Percentiles rank a stretch among this genome's conserved stretches.
Evolutionary conservation across 2,329 filamentous ascomycete genomes (phyloP).

Genomic region (Botrytis byssoidea): DNA sequence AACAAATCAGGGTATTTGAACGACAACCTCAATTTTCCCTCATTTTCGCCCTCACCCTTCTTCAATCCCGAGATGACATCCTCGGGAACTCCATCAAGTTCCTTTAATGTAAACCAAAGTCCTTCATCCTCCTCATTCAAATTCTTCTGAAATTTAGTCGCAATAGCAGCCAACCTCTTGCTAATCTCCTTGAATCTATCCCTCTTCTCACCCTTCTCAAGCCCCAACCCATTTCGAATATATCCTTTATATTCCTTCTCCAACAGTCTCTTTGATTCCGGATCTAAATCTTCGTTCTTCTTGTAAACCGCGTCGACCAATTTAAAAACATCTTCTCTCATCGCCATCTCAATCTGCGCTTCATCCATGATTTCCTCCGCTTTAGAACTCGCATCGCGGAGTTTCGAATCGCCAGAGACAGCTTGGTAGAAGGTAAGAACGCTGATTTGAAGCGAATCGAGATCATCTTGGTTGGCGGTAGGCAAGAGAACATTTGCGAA

Average conservation of each 20-base stretch:
- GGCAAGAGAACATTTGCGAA: constrained; percentile 59
- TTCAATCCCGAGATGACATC: constrained; percentile 67
- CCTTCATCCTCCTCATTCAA: constrained; percentile 81
- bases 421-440: constrained; percentile 81
- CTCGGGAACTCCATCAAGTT: constrained; percentile 72
- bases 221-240: constrained; percentile 70
- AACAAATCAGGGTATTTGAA: constrained; percentile 86
- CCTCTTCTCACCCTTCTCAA: constrained; percentile 67
- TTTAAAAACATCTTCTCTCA: constrained; percentile 79
- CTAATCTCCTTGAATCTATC: constrained; percentile 86
- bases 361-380: constrained; percentile 75
- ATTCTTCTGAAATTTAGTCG: constrained; percentile 75
- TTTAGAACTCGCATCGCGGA: constrained; percentile 74
- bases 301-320: constrained; percentile 59
- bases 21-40: constrained; percentile 70
- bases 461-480: constrained; percentile 71
- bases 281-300: constrained; percentile 60
- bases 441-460: constrained; percentile 55
- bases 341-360: constrained; percentile 72
- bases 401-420: constrained; percentile 64
- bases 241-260: constrained; percentile 78
- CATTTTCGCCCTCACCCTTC: constrained; percentile 69
- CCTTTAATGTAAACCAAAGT: constrained; percentile 71
- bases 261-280: constrained; percentile 69
- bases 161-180: constrained; percentile 71